Evolutionary conservation across 2,329 filamentous ascomycete species (phyloP), one percentile per base, ranked within the genome.

Genomic region (Emericellopsis cladophorae): DNA sequence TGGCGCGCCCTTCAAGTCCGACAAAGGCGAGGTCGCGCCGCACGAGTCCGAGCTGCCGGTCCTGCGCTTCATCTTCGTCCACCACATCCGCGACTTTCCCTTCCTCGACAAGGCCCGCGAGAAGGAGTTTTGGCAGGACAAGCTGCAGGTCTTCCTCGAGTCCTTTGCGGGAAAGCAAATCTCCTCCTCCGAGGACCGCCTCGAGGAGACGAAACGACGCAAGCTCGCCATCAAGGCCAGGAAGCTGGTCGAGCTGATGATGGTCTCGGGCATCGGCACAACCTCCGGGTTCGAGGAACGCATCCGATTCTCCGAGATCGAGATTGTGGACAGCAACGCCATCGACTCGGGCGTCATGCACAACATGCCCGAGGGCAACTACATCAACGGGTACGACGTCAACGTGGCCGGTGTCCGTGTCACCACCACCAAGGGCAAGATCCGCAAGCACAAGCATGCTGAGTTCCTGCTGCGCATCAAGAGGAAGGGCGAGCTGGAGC

Each of bases 111-210:
- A 94, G 69, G 92, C 92, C 18, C 83, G 79, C 55, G 92, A 98
- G 72, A 95, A 96, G 73, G 92, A 98, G 64, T 98, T 98, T 55
- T 98, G 92, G 92, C 92, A 98, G 65, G 88, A 96, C 58, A 96
- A 94, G 61, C 68, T 98, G 45, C 92, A 98, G 68, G 77, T 89
- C 56, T 98, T 98, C 55, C 73, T 98, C 21, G 89, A 96, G 60
- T 95, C 88, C 1, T 98, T 98, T 59, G 90, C 92, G 12, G 92
- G 83, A 57, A 98, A 96, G 60, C 84, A 90, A 58, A 95, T 98
- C 35, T 96, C 90, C 2, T 94, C 89, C 6, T 95, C 90, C 5
- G 92, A 96, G 63, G 92, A 98, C 58, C 79, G 92, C 4, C 67
- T 96, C 24, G 92, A 98, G 63, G 88, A 95, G 62, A 96, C 92